Base-by-base conservation (phyloP, 1,139 yeast species). In the Taphrina flavorubra region DNA sequence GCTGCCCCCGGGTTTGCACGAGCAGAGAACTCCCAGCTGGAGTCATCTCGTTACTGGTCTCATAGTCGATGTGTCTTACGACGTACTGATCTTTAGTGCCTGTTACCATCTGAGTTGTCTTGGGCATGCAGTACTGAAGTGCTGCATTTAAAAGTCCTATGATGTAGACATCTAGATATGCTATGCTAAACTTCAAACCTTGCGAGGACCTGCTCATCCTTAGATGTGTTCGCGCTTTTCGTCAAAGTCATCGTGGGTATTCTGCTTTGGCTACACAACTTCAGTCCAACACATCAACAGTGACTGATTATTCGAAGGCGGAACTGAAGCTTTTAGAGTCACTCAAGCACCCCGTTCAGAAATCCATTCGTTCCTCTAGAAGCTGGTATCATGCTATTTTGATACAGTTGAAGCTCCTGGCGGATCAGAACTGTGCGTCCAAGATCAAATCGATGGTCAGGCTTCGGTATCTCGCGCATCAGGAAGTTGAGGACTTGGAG, bases 341-440 rank as follows among this genome's bases (percentile, higher is more conserved):
- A 13, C 47, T 44, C 47, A 44, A 44, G 18, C 47, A 13, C 3
- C 47, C 47, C 8, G 47, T 44, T 8, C 18, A 14, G n/a, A 53
- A 36, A 18, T 16, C 58, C 11, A 31, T 10, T 6, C 40, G 58
- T 20, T 53, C 58, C 14, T 53, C 58, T 31, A 53, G 42, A 42
- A 53, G 58, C 16, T 36, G 20, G 20, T 58, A 58, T 25, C 62
- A 44, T 44, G 51, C 62, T 11, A 58, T 58, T 16, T 5, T 46
- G 53, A 31, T 58, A 11, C 62, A 58, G 25, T n/a, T 42, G 39
- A 37, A 25, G 40, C 47, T 20, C 31, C 25, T 58, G 2, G 20
- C 42, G 1, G 62, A 58, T 31, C 18, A 25, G 8, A 44, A 13
- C 25, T 18, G 53, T 8, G 53, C 53, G 6, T 20, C 51, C 16